Base-by-base conservation (phyloP, 805 yeast genomes). In the Ogataea corticis region DNA sequence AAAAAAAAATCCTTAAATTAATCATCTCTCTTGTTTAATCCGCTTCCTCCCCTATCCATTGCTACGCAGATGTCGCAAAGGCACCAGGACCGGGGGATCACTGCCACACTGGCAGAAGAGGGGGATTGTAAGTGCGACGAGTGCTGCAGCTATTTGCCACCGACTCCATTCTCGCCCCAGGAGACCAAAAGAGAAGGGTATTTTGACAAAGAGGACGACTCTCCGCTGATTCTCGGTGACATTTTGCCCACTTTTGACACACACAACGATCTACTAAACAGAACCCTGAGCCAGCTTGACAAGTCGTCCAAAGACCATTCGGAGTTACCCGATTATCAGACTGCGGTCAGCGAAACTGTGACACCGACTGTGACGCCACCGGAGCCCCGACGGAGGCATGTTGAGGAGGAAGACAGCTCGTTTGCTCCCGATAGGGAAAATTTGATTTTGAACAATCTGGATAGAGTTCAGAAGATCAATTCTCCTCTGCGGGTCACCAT, bases 171-270 rank as follows among this genome's bases (percentile, higher is more conserved):
- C 10, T 47, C 37, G 18, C 54, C 37, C 33, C 44, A 35, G 19
- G 43, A 34, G 15, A 43, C 42, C 16, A 32, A 36, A 4, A 23
- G 25, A 16, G 28, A 34, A 6, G 48, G 34, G 30, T 52, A 52
- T 21, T 52, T 52, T 34, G 23, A 32, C 7, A 29, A 15, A 12
- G 21, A 35, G 21, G 58, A 56, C 31, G 53, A 47, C 4, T 16
- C 25, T 4, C 30, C 45, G 14, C 23, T 51, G 21, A 51, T 57
- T 31, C 42, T 66, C 11, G 68, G 79, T 41, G 88, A 83, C 54
- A 76, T 83, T 2, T 61, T 83, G 32, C 89, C 88, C 0, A 79
- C 87, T 0, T 83, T 82, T 54, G 84, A 83, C 49, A 77, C 82
- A 77, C 82, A 80, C 55, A 80, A 78, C 52, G 73, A 54, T 14